Evolutionary conservation across 441 rosid species (phyloP).

Genomic region (Melianthus villosus): DNA sequence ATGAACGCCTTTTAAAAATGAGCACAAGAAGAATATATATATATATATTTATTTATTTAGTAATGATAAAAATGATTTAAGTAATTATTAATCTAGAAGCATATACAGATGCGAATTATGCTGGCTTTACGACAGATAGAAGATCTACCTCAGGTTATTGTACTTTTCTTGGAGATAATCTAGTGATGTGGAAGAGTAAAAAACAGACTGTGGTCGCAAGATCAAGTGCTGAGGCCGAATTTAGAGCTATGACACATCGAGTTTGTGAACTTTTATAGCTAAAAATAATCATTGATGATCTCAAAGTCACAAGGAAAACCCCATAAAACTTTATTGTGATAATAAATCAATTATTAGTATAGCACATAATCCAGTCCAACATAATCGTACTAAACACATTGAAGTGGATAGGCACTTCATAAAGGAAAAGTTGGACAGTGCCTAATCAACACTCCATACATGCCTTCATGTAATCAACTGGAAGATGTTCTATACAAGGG

Average conservation of each 20-base stretch:
- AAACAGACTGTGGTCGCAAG: not conserved
- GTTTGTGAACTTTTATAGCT: not conserved
- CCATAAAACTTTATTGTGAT: not conserved
- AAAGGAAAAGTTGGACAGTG: constrained; percentile 2
- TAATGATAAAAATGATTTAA: too few relatives aligned
- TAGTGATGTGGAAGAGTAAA: not conserved
- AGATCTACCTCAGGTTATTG: not conserved
- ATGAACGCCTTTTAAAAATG: too few relatives aligned
- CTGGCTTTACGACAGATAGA: not conserved
- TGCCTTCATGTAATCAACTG: not conserved
- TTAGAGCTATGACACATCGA: not conserved
- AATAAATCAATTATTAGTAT: constrained; percentile 1
- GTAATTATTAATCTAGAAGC: too few relatives aligned
- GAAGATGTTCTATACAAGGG: constrained; percentile 1
- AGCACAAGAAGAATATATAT: too few relatives aligned
- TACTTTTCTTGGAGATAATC: not conserved
- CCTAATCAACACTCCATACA: not conserved
- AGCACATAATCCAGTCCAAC: constrained; percentile 1
- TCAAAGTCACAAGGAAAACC: not conserved
- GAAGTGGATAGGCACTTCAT: constrained; percentile 4
- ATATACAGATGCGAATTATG: not conserved
- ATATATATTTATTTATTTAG: too few relatives aligned
- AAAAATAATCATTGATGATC: not conserved
- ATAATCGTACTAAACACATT: constrained; percentile 4
- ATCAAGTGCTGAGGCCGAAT: not conserved